phyloP scores from a whole-genome alignment of 1,139 yeast genomes.

The Saccharomycopsis phalli region DNA sequence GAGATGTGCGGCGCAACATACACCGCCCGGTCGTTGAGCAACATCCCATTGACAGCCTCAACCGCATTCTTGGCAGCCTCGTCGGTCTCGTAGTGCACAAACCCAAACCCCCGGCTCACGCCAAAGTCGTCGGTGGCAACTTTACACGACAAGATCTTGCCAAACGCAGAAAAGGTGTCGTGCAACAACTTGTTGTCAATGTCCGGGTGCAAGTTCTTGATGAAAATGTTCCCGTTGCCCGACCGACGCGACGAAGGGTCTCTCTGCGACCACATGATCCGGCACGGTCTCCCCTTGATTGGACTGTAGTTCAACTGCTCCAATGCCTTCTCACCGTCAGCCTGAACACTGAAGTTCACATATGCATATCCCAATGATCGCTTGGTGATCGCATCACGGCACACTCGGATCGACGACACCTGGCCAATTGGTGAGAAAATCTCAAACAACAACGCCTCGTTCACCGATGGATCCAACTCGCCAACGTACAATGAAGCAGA shows the following conservation, averaged over 20 bases:
- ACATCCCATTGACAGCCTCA: conserved; percentile 97
- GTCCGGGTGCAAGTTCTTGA: conserved; percentile 96
- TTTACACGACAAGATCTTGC: conserved; percentile 92
- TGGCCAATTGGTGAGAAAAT: conserved; percentile 92
- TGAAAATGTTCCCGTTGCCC: conserved; percentile 95
- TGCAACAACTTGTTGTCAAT: conserved; percentile 98
- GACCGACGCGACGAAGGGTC: conserved; percentile 94
- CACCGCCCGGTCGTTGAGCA: conserved; percentile 93
- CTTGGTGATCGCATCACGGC: conserved; percentile 97
- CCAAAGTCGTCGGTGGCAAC: conserved; percentile 95
- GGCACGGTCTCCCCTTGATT: conserved; percentile 94
- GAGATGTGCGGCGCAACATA: conserved; percentile 93
- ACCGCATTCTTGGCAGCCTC: conserved; percentile 94
- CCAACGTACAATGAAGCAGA: conserved; percentile 95
- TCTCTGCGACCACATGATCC: conserved; percentile 99
- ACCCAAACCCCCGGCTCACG: conserved; percentile 92
- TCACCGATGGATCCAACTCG: conserved; percentile 86
- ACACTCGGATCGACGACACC: conserved; percentile 94
- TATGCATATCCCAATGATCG: conserved; percentile 97
- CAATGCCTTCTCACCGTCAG: conserved; percentile 90
- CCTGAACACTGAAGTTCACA: conserved; percentile 86
- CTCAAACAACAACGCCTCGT: conserved; percentile 93
- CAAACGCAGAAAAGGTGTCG: conserved; percentile 96
- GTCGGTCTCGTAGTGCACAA: conserved; percentile 91
- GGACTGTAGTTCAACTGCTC: conserved; percentile 92